Conservation (phyloP, 2,329 filamentous ascomycete species). For the Stemphylium vesicarium region DNA sequence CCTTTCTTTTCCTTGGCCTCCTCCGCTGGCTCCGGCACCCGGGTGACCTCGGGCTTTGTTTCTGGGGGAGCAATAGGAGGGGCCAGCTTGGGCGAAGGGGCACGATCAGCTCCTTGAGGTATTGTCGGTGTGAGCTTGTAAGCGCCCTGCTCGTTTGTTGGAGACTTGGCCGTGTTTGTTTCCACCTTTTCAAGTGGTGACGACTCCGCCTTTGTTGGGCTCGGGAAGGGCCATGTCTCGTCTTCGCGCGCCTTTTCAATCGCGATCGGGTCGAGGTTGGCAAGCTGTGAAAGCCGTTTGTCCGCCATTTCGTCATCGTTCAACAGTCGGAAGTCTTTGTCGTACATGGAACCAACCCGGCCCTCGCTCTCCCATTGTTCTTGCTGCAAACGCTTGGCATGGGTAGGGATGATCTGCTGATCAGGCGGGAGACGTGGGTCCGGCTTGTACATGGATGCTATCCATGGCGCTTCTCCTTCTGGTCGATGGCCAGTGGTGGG, state of each 20-base stretch:
- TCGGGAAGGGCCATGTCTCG: conserved; percentile 46
- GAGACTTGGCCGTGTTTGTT: conserved; percentile 32
- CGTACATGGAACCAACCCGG: conserved; percentile 82
- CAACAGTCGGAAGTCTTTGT: conserved; percentile 84
- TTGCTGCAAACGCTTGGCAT: conserved; percentile 88
- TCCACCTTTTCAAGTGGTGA: conserved; percentile 31
- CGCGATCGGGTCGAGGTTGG: conserved; percentile 32
- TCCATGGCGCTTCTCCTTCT: conserved; percentile 95
- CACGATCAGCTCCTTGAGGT: conserved; percentile 36
- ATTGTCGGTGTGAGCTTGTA: conserved; percentile 58
- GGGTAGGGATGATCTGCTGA: conserved; percentile 92
- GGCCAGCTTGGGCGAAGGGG: conserved; percentile 34
- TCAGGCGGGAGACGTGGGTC: conserved; percentile 93
- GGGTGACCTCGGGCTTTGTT: conserved; percentile 52
- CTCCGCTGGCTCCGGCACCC: conserved; percentile 62
- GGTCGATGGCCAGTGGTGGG: conserved; percentile 73
- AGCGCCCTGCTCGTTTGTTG: conserved; percentile 51
- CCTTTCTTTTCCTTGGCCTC: conserved; percentile 66
- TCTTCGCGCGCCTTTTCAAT: conserved; percentile 38
- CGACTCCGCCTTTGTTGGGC: conserved; percentile 34
- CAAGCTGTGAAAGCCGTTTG: conserved; percentile 40
- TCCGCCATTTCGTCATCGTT: conserved; percentile 64
- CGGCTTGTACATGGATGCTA: conserved; percentile 92
- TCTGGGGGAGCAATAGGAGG: conserved; percentile 32
- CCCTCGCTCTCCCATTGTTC: conserved; percentile 95